Evolutionary conservation across 140 eudicot species (phyloP).

Genomic region (Bidens hawaiensis): DNA sequence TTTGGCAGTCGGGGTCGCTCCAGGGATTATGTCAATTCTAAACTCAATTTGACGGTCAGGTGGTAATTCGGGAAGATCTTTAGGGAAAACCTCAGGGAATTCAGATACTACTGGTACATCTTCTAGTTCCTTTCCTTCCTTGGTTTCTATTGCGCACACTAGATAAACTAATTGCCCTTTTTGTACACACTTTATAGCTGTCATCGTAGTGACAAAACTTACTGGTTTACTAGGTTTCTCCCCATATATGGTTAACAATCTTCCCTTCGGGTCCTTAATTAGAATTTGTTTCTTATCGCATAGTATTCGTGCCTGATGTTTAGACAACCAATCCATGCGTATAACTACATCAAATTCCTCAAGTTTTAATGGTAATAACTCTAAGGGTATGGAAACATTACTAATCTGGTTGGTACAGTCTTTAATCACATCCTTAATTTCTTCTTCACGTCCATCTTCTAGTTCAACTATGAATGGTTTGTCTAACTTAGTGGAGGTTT

Average conservation of each 20-base stretch:
- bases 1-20: too few relatives aligned
- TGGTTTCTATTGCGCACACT: too few relatives aligned
- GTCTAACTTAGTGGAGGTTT: background rate
- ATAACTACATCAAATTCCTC: background rate
- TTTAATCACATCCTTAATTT: too few relatives aligned
- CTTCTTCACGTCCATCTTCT: background rate
- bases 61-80: too few relatives aligned
- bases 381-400: background rate
- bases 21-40: too few relatives aligned
- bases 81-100: too few relatives aligned
- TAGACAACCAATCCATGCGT: background rate
- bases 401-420: too few relatives aligned
- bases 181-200: too few relatives aligned
- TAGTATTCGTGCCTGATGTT: background rate
- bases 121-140: too few relatives aligned
- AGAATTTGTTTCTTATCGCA: background rate
- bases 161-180: too few relatives aligned
- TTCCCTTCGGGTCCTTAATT: background rate
- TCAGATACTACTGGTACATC: too few relatives aligned
- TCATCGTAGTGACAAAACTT: background rate
- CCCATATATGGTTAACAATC: background rate
- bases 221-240: background rate
- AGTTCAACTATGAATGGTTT: background rate
- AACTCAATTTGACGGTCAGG: too few relatives aligned
- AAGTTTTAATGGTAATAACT: background rate